Conservation (phyloP, 148 eudicot species). For the Oxyria digyna region DNA sequence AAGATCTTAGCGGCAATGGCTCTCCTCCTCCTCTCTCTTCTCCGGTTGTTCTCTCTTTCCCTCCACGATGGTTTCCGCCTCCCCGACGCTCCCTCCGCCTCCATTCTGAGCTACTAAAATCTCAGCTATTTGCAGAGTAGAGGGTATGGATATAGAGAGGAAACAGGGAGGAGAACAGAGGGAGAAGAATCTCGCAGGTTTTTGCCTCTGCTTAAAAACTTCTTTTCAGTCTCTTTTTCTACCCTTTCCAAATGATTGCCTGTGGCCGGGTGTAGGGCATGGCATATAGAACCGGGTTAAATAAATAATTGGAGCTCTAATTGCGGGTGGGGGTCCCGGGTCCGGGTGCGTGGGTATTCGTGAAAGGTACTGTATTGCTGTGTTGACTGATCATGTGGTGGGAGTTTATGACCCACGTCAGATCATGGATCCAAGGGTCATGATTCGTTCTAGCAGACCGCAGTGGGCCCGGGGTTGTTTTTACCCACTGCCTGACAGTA, state of each 20-base stretch:
- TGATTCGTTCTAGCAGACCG: neutral
- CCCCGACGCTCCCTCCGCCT: slow-evolving; percentile 20
- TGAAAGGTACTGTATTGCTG: neutral
- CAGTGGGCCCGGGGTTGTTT: neutral
- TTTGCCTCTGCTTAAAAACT: neutral
- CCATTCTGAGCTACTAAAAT: too few relatives aligned
- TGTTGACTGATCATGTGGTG: neutral
- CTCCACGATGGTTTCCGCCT: slow-evolving; percentile 89
- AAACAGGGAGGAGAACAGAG: neutral
- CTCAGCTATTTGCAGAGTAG: neutral
- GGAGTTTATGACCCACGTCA: neutral
- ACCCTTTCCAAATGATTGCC: slow-evolving; percentile 3
- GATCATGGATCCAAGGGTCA: neutral
- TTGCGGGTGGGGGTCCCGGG: neutral
- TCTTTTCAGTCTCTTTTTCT: neutral
- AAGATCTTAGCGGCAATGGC: slow-evolving; percentile 87
- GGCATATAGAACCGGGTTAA: too few relatives aligned
- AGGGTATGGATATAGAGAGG: neutral
- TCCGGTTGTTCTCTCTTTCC: slow-evolving; percentile 79
- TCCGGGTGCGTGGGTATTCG: neutral
- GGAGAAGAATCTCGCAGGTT: neutral
- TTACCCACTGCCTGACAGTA: neutral
- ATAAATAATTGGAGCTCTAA: too few relatives aligned
- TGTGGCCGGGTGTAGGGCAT: neutral
- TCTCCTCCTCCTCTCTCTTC: slow-evolving; percentile 82